Percentiles rank a stretch among this genome's conserved stretches.
Evolutionary conservation across 192 early-diverging fungal genomes (phyloP).

Genomic region (Umbelopsis ramanniana): DNA sequence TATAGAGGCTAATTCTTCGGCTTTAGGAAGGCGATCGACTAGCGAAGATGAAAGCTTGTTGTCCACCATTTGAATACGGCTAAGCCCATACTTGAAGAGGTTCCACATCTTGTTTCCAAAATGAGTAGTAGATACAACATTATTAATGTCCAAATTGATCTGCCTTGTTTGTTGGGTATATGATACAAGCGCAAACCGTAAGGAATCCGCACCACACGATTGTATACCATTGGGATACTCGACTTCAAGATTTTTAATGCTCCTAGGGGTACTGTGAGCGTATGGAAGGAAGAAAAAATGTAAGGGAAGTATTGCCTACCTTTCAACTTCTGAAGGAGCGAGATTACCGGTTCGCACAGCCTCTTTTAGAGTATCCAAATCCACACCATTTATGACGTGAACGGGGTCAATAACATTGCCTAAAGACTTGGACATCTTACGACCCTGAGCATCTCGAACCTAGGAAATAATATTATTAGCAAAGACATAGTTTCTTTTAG

Average conservation of each 20-base stretch:
- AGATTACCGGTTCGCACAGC: slow-evolving; percentile 76
- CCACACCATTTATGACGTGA: slow-evolving; percentile 82
- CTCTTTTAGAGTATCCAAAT: slow-evolving; percentile 67
- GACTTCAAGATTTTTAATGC: slow-evolving; percentile 49
- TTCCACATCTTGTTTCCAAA: slow-evolving; percentile 99
- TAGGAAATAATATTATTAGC: not conserved
- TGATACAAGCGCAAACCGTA: slow-evolving; percentile 70
- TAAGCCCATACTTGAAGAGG: slow-evolving; percentile 72
- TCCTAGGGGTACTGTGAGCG: slow-evolving; percentile 35
- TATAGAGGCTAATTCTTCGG: slow-evolving; percentile 23
- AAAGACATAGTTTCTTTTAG: not conserved
- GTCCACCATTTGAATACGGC: slow-evolving; percentile 36
- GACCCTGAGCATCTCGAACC: slow-evolving; percentile 79
- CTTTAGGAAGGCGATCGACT: slow-evolving; percentile 31
- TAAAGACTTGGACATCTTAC: slow-evolving; percentile 89
- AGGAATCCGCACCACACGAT: slow-evolving; percentile 88
- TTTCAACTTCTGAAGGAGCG: slow-evolving; percentile 73
- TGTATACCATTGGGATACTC: slow-evolving; percentile 93
- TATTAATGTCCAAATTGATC: slow-evolving; percentile 91
- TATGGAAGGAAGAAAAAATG: not conserved
- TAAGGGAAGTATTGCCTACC: slow-evolving; percentile 56
- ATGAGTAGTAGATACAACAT: slow-evolving; percentile 82
- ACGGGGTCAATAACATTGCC: slow-evolving; percentile 89
- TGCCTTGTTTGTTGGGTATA: slow-evolving; percentile 82
- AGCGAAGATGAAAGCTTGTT: slow-evolving; percentile 32